Conservation (phyloP, 139 green algal species). For the Ettlia oleoabundans region DNA sequence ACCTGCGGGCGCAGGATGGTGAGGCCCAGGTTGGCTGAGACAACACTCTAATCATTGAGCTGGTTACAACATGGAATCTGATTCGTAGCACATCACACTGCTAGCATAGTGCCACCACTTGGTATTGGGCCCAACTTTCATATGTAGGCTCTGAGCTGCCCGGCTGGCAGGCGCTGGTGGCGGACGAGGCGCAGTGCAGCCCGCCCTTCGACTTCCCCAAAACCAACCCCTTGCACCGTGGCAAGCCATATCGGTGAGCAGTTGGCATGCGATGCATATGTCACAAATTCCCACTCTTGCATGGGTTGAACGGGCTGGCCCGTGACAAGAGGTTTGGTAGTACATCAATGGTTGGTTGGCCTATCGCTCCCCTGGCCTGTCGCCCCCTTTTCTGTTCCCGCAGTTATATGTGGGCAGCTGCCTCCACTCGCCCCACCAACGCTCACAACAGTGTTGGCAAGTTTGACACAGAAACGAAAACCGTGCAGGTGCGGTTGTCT, state of each 20-base stretch:
- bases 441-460: slow-evolving; percentile 76
- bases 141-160: slow-evolving; percentile 19
- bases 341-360: neutral
- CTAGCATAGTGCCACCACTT: too few species aligned
- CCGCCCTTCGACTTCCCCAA: slow-evolving; percentile 52
- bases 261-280: neutral
- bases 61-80: too few species aligned
- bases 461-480: too few species aligned
- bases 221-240: slow-evolving; percentile 48
- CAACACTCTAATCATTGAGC: too few species aligned
- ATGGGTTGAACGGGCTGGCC: too few species aligned
- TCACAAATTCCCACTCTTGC: too few species aligned
- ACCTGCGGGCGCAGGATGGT: slow-evolving; percentile 33
- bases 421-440: slow-evolving; percentile 66
- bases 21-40: too few species aligned
- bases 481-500: too few species aligned
- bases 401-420: slow-evolving; percentile 66
- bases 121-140: too few species aligned
- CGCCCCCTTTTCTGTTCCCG: neutral
- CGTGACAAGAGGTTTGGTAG: too few species aligned
- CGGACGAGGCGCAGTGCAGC: slow-evolving; percentile 26
- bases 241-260: slow-evolving; percentile 33
- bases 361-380: neutral
- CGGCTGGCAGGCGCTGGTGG: slow-evolving; percentile 23
- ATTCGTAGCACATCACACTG: too few species aligned